phyloP scores from a whole-genome alignment of 768 basidiomycete species.

The Paxillus involutus region DNA sequence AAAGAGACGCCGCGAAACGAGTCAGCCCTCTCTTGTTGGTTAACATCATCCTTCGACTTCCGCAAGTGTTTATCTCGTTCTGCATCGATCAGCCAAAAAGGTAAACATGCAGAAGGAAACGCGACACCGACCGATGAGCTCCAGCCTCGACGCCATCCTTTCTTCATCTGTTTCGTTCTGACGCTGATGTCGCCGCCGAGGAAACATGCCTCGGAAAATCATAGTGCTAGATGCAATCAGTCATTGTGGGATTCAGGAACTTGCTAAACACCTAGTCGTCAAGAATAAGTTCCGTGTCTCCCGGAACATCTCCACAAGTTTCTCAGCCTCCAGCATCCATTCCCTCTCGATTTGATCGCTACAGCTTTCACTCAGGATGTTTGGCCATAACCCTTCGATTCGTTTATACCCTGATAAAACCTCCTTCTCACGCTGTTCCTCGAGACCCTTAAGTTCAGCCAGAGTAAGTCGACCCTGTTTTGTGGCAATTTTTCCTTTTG shows the following conservation, averaged over 20 bases:
- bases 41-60: slow-evolving; percentile 43
- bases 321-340: slow-evolving; percentile 85
- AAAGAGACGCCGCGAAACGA: slow-evolving; percentile 81
- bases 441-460: slow-evolving; percentile 59
- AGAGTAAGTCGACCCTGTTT: slow-evolving; percentile 47
- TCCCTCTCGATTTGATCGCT: slow-evolving; percentile 56
- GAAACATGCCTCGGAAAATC: slow-evolving; percentile 74
- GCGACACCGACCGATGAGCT: slow-evolving; percentile 58
- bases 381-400: slow-evolving; percentile 62
- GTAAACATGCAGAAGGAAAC: not conserved
- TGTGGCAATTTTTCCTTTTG: slow-evolving; percentile 36
- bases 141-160: slow-evolving; percentile 71
- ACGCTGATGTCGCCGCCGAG: slow-evolving; percentile 40
- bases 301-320: slow-evolving; percentile 84
- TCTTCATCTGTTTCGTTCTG: slow-evolving; percentile 62
- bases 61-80: slow-evolving; percentile 58
- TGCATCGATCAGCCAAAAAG: slow-evolving; percentile 22
- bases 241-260: not conserved
- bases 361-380: slow-evolving; percentile 42
- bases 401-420: slow-evolving; percentile 57
- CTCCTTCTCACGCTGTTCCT: slow-evolving; percentile 61
- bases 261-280: slow-evolving; percentile 55
- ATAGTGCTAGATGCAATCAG: slow-evolving; percentile 36
- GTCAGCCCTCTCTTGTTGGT: slow-evolving; percentile 47
- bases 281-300: slow-evolving; percentile 84